Conservation (phyloP, 2,329 filamentous ascomycete species). For the Piedraia hortae region DNA sequence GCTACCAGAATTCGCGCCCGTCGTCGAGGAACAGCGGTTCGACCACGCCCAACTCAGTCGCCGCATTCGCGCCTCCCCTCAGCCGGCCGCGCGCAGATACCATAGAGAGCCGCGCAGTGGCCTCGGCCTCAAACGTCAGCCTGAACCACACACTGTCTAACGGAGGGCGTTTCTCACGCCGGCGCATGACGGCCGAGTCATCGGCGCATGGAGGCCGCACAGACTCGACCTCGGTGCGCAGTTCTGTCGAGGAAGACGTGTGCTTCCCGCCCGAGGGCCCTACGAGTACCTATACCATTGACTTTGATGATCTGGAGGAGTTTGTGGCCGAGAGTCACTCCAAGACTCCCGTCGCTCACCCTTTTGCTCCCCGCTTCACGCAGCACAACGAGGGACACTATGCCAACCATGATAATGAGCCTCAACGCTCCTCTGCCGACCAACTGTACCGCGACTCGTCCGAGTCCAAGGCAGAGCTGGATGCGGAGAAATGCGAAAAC, state of each 20-base stretch:
- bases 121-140: conserved; percentile 27
- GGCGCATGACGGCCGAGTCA: conserved; percentile 32
- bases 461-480: conserved; percentile 8
- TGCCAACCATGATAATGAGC: conserved; percentile 2
- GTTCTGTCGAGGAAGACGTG: conserved; percentile 60
- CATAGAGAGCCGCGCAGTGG: conserved; percentile 29
- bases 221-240: conserved; percentile 35
- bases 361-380: conserved; percentile 12
- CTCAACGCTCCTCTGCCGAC: conserved; percentile 2
- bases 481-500: conserved; percentile 17
- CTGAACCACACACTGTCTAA: conserved; percentile 46
- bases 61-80: conserved; percentile 79
- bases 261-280: conserved; percentile 63
- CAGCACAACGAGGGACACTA: conserved; percentile 6
- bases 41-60: conserved; percentile 89
- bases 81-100: conserved; percentile 52
- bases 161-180: conserved; percentile 27
- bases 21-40: conserved; percentile 32
- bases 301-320: conserved; percentile 82
- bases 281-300: conserved; percentile 56
- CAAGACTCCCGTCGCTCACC: conserved; percentile 19
- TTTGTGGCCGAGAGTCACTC: conserved; percentile 40
- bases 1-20: conserved; percentile 7
- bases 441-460: conserved; percentile 9
- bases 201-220: conserved; percentile 28